These are phyloP conservation scores for Monilinia laxa DNA, from an alignment of 2,329 filamentous ascomycete genomes.

Conservation along the genomic window DNA sequence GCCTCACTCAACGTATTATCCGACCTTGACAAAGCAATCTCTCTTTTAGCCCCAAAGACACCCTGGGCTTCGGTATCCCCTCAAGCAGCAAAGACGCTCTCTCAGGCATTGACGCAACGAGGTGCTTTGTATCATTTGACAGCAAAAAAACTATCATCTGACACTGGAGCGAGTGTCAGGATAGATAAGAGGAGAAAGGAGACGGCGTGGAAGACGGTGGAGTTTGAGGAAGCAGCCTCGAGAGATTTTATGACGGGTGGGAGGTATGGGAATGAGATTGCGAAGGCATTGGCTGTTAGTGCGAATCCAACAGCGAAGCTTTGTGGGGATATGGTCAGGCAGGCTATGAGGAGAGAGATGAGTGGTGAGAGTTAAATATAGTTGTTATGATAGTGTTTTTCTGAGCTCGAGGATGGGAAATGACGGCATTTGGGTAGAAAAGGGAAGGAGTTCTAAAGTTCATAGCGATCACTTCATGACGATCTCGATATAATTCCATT, in stretches of 20 bases:
- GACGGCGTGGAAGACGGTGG: slow-evolving; percentile 42
- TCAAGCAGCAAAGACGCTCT: slow-evolving; percentile 63
- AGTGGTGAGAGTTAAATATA: slow-evolving; percentile 16
- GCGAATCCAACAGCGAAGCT: slow-evolving; percentile 69
- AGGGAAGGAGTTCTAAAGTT: neutral
- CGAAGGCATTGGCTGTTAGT: slow-evolving; percentile 61
- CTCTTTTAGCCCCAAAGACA: slow-evolving; percentile 55
- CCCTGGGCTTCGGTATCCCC: slow-evolving; percentile 57
- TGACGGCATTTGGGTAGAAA: neutral
- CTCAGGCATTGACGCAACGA: slow-evolving; percentile 70
- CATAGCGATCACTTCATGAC: neutral
- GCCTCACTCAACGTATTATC: slow-evolving; percentile 48
- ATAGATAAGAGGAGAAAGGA: slow-evolving; percentile 18
- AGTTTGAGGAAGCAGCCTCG: slow-evolving; percentile 63
- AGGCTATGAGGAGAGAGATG: slow-evolving; percentile 69
- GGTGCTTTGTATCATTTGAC: slow-evolving; percentile 63
- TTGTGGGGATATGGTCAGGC: slow-evolving; percentile 66
- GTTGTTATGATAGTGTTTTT: neutral
- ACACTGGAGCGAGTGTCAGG: slow-evolving; percentile 29
- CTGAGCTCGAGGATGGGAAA: slow-evolving; percentile 4
- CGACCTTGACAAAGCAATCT: slow-evolving; percentile 59
- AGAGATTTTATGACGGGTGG: slow-evolving; percentile 64
- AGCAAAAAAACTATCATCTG: slow-evolving; percentile 43
- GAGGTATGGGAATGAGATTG: slow-evolving; percentile 64
- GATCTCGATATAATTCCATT: neutral